A percentile compares a stretch with the other conserved stretches of the same genome.
Conservation (phyloP, 2,329 filamentous ascomycete species). For the Apiospora koreana region DNA sequence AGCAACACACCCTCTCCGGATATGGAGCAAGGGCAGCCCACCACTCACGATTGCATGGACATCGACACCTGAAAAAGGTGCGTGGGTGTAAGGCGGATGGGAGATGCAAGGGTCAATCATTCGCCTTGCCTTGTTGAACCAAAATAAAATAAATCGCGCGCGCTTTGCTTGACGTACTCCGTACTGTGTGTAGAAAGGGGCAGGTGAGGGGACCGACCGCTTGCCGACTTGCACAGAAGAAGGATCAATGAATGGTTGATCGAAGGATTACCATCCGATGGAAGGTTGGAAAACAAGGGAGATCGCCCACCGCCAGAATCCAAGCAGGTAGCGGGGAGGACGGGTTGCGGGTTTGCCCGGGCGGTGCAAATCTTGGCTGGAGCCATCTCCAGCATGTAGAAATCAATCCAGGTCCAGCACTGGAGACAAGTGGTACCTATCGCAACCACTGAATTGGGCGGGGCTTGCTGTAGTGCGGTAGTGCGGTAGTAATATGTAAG, state of each 20-base stretch:
- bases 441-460: constrained; percentile 11
- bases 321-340: background rate
- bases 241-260: background rate
- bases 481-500: too few species aligned
- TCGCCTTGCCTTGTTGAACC: background rate
- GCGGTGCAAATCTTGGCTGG: background rate
- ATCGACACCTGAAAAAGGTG: constrained; percentile 1
- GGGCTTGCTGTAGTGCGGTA: background rate
- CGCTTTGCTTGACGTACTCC: background rate
- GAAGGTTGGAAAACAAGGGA: background rate
- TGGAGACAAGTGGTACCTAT: constrained; percentile 17
- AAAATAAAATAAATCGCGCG: background rate
- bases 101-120: background rate
- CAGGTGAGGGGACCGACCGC: background rate
- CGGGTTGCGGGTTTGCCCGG: constrained; percentile 3
- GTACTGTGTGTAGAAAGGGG: background rate
- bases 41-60: constrained; percentile 2
- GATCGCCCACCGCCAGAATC: constrained; percentile 9
- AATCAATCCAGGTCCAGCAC: background rate
- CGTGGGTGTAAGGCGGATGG: background rate
- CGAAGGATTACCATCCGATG: background rate
- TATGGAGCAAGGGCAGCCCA: background rate
- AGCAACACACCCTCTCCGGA: background rate
- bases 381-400: background rate
- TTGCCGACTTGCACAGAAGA: background rate